Conservation (phyloP, 2,329 filamentous ascomycete genomes). For the Curvularia eragrostidis region DNA sequence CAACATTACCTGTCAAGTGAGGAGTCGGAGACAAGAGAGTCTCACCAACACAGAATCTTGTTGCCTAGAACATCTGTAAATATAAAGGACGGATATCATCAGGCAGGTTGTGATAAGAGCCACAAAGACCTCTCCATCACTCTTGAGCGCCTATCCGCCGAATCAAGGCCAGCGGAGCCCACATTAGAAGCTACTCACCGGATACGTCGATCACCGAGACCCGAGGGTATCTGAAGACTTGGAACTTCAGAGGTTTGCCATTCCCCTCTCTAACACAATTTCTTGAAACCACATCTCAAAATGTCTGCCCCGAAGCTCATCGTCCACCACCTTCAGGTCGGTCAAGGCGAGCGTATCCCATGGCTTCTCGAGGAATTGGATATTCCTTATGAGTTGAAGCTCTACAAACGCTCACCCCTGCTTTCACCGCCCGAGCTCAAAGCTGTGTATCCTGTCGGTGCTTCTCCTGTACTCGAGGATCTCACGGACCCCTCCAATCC, state of each 20-base stretch:
- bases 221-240: constrained; percentile 2
- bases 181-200: constrained; percentile 4
- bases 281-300: not conserved
- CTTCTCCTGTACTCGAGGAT: constrained; percentile 68
- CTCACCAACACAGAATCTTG: not conserved
- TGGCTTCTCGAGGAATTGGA: constrained; percentile 71
- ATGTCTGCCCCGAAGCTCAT: constrained; percentile 39
- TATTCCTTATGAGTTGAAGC: constrained; percentile 60
- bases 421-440: constrained; percentile 44
- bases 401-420: constrained; percentile 57
- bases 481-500: constrained; percentile 52
- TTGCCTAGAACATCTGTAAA: not conserved
- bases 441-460: constrained; percentile 54
- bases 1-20: not conserved
- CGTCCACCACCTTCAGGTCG: constrained; percentile 52
- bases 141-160: constrained; percentile 1
- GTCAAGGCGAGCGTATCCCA: constrained; percentile 68
- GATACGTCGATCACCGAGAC: constrained; percentile 18
- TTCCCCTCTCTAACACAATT: not conserved
- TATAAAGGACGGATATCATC: not conserved
- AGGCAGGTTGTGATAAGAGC: not conserved
- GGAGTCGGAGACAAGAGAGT: not conserved
- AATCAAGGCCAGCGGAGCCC: constrained; percentile 16
- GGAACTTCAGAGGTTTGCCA: not conserved
- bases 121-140: not conserved